A percentile compares a stretch with the other conserved stretches of the same genome.
Evolutionary conservation across 257 asterid species (phyloP).

Genomic region (Gentiana straminea): DNA sequence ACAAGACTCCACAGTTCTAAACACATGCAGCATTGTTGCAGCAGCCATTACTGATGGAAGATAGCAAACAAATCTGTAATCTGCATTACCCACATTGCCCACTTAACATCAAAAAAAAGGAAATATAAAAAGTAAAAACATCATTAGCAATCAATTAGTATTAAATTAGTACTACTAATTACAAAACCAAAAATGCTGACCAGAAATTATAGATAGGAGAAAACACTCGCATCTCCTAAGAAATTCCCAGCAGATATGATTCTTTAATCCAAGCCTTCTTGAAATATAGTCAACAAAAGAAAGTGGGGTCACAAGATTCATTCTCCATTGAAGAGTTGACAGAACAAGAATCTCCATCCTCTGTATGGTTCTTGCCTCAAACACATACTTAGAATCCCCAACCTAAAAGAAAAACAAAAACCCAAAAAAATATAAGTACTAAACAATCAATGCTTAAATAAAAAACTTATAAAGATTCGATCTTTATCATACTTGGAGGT

Average conservation of each 20-base stretch:
- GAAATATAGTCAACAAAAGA: conserved; percentile 44
- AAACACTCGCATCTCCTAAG: conserved; percentile 38
- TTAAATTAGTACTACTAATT: not conserved
- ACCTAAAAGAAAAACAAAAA: conserved; percentile 17
- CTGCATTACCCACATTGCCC: conserved; percentile 23
- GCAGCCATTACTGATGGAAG: conserved; percentile 79
- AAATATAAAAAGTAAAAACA: not conserved
- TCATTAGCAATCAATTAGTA: not conserved
- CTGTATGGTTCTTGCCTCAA: conserved; percentile 52
- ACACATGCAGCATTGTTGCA: conserved; percentile 62
- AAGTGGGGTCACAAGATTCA: conserved; percentile 52
- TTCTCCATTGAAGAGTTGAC: conserved; percentile 50
- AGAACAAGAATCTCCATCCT: conserved; percentile 61
- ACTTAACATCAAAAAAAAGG: not conserved
- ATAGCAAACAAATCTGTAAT: conserved; percentile 48
- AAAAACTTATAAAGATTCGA: conserved; percentile 2
- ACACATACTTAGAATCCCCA: conserved; percentile 38
- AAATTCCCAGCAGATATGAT: conserved; percentile 22
- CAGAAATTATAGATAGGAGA: conserved; percentile 37
- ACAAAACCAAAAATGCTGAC: conserved; percentile 12
- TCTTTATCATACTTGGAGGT: conserved; percentile 57
- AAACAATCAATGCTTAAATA: not conserved
- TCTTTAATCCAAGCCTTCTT: conserved; percentile 32
- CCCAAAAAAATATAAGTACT: not conserved
- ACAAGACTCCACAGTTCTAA: conserved; percentile 44